A percentile compares a stretch with the other conserved stretches of the same genome.
Evolutionary conservation across 169 alveolate genomes (phyloP).

Genomic region (Cryptosporidium sp.): DNA sequence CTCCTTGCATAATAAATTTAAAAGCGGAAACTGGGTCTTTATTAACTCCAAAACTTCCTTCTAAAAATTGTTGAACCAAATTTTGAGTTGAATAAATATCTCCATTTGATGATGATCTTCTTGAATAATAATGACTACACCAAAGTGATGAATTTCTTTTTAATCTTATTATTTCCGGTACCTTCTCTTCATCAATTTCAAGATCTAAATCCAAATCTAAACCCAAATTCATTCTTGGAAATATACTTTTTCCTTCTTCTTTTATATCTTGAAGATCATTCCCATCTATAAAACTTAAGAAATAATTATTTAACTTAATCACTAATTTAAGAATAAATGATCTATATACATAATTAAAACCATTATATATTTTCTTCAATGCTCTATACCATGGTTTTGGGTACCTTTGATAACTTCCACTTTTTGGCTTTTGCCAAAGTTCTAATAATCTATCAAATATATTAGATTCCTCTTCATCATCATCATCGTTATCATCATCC

Average conservation of each 20-base stretch:
- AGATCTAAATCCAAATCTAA: background rate
- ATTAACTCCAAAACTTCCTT: conserved; percentile 49
- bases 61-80: conserved; percentile 41
- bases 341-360: background rate
- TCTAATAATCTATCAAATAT: conserved; percentile 22
- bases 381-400: conserved; percentile 58
- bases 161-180: conserved; percentile 19
- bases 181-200: background rate
- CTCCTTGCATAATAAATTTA: conserved; percentile 50
- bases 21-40: conserved; percentile 24
- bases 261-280: background rate
- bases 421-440: conserved; percentile 26
- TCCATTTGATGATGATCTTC: conserved; percentile 54
- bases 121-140: conserved; percentile 66
- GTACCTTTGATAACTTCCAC: conserved; percentile 39
- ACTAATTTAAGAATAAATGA: background rate
- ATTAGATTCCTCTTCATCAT: background rate
- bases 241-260: background rate
- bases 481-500: background rate
- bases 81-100: conserved; percentile 51
- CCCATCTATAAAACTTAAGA: background rate
- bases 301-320: background rate
- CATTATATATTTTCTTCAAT: background rate
- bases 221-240: background rate
- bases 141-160: conserved; percentile 54